A percentile compares a stretch with the other conserved stretches of the same genome.
phyloP scores from a whole-genome alignment of 176 grass and related monocot species.

The Rhynchospora breviuscula region DNA sequence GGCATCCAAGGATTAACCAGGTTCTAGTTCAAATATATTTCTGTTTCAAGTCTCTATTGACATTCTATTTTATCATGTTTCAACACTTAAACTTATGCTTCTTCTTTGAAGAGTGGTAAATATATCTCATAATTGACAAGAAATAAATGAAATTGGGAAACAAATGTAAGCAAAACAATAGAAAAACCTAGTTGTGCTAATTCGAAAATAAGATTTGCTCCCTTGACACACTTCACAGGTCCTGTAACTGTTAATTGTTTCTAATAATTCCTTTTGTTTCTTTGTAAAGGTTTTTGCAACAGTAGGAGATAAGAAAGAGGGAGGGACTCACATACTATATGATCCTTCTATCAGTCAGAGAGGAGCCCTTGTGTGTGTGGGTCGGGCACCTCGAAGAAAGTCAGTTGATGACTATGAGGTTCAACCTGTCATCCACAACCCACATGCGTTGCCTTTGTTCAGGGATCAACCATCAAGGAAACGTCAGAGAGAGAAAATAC shows the following conservation, averaged over 20 bases:
- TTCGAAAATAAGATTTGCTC: neutral
- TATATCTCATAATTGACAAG: neutral
- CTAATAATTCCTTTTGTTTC: slow-evolving; percentile 8
- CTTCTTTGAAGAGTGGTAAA: neutral
- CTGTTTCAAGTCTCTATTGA: neutral
- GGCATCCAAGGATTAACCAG: slow-evolving; percentile 95
- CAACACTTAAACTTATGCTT: neutral
- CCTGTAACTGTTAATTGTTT: neutral
- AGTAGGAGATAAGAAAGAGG: slow-evolving; percentile 94
- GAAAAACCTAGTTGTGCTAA: neutral
- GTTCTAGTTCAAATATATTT: slow-evolving; percentile 22
- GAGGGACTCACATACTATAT: slow-evolving; percentile 81
- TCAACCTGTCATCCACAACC: slow-evolving; percentile 92
- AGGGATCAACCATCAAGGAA: slow-evolving; percentile 90
- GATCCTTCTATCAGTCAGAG: slow-evolving; percentile 94
- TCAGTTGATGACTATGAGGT: slow-evolving; percentile 93
- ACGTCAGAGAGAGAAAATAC: slow-evolving; percentile 75
- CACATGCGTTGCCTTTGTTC: slow-evolving; percentile 85
- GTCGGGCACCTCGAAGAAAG: slow-evolving; percentile 79
- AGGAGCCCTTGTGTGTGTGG: slow-evolving; percentile 89
- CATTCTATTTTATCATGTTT: slow-evolving; percentile 12
- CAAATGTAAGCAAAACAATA: neutral
- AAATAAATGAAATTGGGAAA: neutral
- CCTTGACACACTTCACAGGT: neutral
- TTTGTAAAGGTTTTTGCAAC: slow-evolving; percentile 75